Conservation (phyloP, 495 filamentous ascomycete genomes). For the Aspergillus leporis region DNA sequence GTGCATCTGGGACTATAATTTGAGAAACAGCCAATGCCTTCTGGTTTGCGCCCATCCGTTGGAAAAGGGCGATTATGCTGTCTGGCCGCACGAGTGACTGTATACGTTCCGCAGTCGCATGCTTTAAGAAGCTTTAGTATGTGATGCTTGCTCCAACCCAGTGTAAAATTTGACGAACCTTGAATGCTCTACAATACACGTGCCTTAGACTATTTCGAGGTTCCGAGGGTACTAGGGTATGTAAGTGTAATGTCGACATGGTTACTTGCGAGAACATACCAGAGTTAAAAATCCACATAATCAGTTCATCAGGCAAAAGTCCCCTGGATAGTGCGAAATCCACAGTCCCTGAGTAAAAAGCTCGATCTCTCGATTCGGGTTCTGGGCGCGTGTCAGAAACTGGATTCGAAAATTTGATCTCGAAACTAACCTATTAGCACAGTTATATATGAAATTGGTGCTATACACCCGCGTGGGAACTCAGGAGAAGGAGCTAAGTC, state of each 20-base stretch:
- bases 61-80: slow-evolving; percentile 37
- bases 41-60: slow-evolving; percentile 31
- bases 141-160: background rate
- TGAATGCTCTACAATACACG: slow-evolving; percentile 61
- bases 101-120: slow-evolving; percentile 22
- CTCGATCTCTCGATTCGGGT: slow-evolving; percentile 54
- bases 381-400: slow-evolving; percentile 30
- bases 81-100: slow-evolving; percentile 30
- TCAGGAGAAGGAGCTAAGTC: slow-evolving; percentile 33
- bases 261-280: slow-evolving; percentile 29
- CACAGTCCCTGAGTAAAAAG: slow-evolving; percentile 68
- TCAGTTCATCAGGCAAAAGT: slow-evolving; percentile 66
- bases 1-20: slow-evolving; percentile 24
- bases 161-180: slow-evolving; percentile 28
- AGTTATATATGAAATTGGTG: slow-evolving; percentile 25
- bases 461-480: slow-evolving; percentile 36
- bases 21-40: slow-evolving; percentile 31
- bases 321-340: slow-evolving; percentile 56
- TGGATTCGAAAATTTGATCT: background rate
- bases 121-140: slow-evolving; percentile 15
- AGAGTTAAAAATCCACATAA: slow-evolving; percentile 73
- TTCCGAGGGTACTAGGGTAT: slow-evolving; percentile 53
- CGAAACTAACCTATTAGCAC: slow-evolving; percentile 38
- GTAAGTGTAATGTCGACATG: slow-evolving; percentile 14
- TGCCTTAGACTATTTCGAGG: slow-evolving; percentile 59